Evolutionary conservation across 148 eudicot species (phyloP).

Genomic region (Nyssa sinensis): DNA sequence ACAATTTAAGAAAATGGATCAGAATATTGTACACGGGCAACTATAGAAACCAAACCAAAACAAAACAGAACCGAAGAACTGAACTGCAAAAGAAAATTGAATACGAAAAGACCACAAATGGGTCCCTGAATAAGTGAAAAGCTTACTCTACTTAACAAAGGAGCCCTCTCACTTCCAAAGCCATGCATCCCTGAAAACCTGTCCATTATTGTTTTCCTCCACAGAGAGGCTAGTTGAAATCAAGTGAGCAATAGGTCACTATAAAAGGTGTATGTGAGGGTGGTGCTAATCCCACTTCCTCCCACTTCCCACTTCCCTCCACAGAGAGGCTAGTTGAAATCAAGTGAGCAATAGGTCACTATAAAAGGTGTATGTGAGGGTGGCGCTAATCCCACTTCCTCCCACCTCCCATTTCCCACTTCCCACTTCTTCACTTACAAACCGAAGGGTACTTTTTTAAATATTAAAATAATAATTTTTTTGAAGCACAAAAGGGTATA

Average conservation of each 20-base stretch:
- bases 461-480: too few relatives aligned
- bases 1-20: background rate
- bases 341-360: background rate
- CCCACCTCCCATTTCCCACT: too few relatives aligned
- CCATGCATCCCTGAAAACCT: constrained; percentile 27
- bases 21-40: background rate
- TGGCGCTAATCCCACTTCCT: too few relatives aligned
- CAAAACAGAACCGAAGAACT: background rate
- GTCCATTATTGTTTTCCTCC: background rate
- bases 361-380: background rate
- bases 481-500: too few relatives aligned
- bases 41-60: background rate
- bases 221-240: background rate
- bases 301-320: too few relatives aligned
- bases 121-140: background rate
- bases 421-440: too few relatives aligned
- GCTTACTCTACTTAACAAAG: constrained; percentile 42
- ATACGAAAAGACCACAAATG: background rate
- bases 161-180: constrained; percentile 46
- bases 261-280: background rate
- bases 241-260: background rate
- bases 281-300: too few relatives aligned
- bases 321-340: background rate
- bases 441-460: too few relatives aligned
- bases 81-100: background rate